Conservation (phyloP, 495 filamentous ascomycete genomes). For the Podospora fimiseda region DNA sequence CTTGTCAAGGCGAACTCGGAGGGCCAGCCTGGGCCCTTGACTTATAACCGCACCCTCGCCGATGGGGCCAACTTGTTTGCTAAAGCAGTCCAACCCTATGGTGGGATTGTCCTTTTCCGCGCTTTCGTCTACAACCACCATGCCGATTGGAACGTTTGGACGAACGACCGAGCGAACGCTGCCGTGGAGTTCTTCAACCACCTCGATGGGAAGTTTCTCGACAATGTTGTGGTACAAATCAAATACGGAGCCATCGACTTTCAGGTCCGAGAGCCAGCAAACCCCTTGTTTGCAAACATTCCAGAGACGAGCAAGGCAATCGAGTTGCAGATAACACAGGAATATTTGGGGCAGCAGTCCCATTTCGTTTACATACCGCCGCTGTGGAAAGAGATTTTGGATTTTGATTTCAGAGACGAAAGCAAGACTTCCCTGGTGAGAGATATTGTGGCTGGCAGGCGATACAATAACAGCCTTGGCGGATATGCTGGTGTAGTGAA, state of each 20-base stretch:
- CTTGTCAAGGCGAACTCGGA: slow-evolving; percentile 71
- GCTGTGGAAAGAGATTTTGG: slow-evolving; percentile 59
- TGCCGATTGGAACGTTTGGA: slow-evolving; percentile 51
- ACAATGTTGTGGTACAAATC: slow-evolving; percentile 66
- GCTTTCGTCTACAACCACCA: slow-evolving; percentile 64
- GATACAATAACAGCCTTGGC: slow-evolving; percentile 51
- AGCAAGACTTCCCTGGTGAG: slow-evolving; percentile 43
- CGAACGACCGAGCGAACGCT: slow-evolving; percentile 61
- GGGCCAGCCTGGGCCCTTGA: slow-evolving; percentile 62
- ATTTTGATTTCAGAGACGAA: slow-evolving; percentile 61
- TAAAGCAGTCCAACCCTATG: slow-evolving; percentile 50
- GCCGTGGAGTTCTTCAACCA: slow-evolving; percentile 60
- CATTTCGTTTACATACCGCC: slow-evolving; percentile 63
- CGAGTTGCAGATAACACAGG: slow-evolving; percentile 61
- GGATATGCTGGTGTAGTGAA: slow-evolving; percentile 65
- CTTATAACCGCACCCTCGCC: slow-evolving; percentile 63
- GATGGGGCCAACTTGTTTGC: slow-evolving; percentile 68
- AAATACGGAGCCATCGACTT: slow-evolving; percentile 74
- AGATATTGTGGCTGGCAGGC: slow-evolving; percentile 54
- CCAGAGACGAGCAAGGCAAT: slow-evolving; percentile 52
- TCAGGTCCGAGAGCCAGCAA: slow-evolving; percentile 63
- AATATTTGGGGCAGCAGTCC: slow-evolving; percentile 66
- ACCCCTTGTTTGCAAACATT: slow-evolving; percentile 63
- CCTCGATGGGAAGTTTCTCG: slow-evolving; percentile 59
- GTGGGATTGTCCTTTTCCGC: slow-evolving; percentile 66